Percentiles rank a stretch among this genome's conserved stretches.
Conservation (phyloP, 192 early-diverging fungal genomes). For the Gryganskiella cystojenkinii region DNA sequence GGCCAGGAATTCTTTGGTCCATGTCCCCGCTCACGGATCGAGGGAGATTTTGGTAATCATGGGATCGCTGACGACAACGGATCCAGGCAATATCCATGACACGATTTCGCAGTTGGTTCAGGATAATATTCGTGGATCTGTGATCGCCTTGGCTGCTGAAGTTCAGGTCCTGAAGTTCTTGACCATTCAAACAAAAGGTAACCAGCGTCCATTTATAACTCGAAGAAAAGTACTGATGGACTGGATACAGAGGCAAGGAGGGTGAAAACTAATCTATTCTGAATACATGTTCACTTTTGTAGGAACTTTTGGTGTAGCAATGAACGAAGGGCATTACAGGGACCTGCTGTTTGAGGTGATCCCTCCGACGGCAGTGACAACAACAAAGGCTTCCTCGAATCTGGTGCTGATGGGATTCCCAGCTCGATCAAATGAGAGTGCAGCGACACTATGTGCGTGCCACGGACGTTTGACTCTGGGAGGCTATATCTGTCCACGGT, state of each 20-base stretch:
- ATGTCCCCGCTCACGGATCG: conserved; percentile 91
- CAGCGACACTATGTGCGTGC: conserved; percentile 83
- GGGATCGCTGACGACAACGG: conserved; percentile 91
- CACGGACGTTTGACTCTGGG: conserved; percentile 72
- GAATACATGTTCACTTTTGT: conserved; percentile 4
- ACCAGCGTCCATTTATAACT: background rate
- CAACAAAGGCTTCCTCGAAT: conserved; percentile 64
- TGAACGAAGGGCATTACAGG: conserved; percentile 85
- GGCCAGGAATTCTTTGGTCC: conserved; percentile 75
- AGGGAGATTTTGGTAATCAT: conserved; percentile 90
- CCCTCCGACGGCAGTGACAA: conserved; percentile 85
- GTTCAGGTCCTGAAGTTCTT: conserved; percentile 84
- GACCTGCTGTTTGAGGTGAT: conserved; percentile 88
- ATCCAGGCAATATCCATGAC: conserved; percentile 91
- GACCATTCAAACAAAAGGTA: conserved; percentile 81
- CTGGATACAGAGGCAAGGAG: too few species aligned
- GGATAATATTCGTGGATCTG: conserved; percentile 83
- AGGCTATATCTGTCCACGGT: conserved; percentile 90
- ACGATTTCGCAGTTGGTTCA: conserved; percentile 76
- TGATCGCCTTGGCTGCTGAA: conserved; percentile 92
- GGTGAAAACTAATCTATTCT: too few species aligned
- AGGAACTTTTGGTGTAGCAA: conserved; percentile 84
- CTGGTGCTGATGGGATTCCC: conserved; percentile 97
- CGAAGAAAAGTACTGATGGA: too few species aligned
- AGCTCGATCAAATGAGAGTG: conserved; percentile 54